Evolutionary conservation across 805 yeast genomes (phyloP).

Genomic region (Yamadazyma kitorensis): DNA sequence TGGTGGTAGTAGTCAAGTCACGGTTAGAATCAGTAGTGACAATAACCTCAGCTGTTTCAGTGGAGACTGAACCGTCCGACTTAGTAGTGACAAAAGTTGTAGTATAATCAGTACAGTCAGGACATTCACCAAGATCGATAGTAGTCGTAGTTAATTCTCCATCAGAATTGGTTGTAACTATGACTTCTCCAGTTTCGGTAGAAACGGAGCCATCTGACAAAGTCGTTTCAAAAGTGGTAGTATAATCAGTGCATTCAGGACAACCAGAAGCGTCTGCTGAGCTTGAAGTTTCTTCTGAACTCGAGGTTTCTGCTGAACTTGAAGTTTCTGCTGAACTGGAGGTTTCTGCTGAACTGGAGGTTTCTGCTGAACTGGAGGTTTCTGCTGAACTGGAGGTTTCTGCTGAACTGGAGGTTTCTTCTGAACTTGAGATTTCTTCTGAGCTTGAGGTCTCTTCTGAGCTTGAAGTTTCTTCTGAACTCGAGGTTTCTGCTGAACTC

Average conservation of each 20-base stretch:
- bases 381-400: conserved; percentile 5
- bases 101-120: conserved; percentile 14
- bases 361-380: conserved; percentile 2
- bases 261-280: too few relatives aligned
- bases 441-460: neutral
- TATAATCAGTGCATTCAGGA: conserved; percentile 12
- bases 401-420: conserved; percentile 4
- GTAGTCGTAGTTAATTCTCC: conserved; percentile 7
- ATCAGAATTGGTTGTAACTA: conserved; percentile 14
- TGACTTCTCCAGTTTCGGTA: conserved; percentile 13
- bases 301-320: neutral
- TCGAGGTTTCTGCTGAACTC: neutral
- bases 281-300: conserved; percentile 2
- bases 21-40: conserved; percentile 13
- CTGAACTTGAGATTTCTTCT: conserved; percentile 1
- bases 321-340: neutral
- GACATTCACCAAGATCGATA: conserved; percentile 6
- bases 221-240: conserved; percentile 11
- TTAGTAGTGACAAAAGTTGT: conserved; percentile 11
- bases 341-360: conserved; percentile 2
- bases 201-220: conserved; percentile 8
- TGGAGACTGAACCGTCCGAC: conserved; percentile 7
- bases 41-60: conserved; percentile 11
- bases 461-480: conserved; percentile 2
- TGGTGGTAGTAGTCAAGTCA: conserved; percentile 11